A percentile compares a stretch with the other conserved stretches of the same genome.
phyloP scores from a whole-genome alignment of 2,329 filamentous ascomycete species.

The Microdochium trichocladiopsis region DNA sequence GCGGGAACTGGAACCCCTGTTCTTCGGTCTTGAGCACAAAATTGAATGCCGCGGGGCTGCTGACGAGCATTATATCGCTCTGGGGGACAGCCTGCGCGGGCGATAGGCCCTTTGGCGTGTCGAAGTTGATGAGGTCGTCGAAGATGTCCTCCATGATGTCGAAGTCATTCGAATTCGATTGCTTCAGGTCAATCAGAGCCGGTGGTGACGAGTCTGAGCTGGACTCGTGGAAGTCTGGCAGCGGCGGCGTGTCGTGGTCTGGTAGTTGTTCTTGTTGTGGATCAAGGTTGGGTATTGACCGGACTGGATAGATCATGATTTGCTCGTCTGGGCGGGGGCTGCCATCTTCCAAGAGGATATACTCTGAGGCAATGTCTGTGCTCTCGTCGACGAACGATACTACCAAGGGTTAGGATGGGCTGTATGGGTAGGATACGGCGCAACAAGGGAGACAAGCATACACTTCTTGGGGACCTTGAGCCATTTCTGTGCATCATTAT shows the following conservation, averaged over 20 bases:
- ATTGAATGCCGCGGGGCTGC: neutral
- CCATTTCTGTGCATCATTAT: neutral
- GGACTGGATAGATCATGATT: neutral
- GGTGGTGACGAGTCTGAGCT: neutral
- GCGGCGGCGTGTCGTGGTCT: neutral
- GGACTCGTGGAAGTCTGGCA: neutral
- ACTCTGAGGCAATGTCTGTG: neutral
- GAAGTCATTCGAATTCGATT: neutral
- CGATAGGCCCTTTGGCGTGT: neutral
- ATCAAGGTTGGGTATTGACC: neutral
- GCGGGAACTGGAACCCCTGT: neutral
- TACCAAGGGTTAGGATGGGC: neutral
- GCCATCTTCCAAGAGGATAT: neutral
- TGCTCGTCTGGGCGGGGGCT: neutral
- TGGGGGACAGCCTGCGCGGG: neutral
- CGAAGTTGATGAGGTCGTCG: neutral
- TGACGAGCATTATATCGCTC: neutral
- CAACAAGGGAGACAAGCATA: neutral
- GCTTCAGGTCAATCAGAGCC: neutral
- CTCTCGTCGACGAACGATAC: neutral
- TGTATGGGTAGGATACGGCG: neutral
- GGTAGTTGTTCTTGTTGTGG: neutral
- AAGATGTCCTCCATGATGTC: neutral
- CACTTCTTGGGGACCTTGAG: neutral
- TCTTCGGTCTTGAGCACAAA: neutral